Evolutionary conservation across 106 monocot species (phyloP).

Genomic region (Dioscorea alata): DNA sequence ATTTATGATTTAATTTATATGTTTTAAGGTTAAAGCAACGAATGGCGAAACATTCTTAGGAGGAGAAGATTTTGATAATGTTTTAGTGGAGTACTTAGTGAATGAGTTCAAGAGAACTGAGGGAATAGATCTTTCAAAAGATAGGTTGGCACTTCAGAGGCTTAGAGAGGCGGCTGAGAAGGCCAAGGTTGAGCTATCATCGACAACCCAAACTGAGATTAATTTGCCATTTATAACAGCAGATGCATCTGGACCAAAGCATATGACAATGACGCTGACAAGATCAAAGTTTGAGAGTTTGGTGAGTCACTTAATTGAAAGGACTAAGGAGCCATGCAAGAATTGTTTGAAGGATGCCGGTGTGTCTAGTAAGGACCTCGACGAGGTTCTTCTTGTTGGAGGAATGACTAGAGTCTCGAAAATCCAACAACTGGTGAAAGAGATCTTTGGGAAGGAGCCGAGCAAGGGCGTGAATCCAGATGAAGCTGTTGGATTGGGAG

Average conservation of each 20-base stretch:
- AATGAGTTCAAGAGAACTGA: slow-evolving; percentile 72
- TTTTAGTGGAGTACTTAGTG: slow-evolving; percentile 66
- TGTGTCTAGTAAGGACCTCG: slow-evolving; percentile 58
- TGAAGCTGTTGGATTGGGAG: slow-evolving; percentile 85
- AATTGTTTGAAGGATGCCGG: slow-evolving; percentile 81
- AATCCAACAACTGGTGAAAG: slow-evolving; percentile 64
- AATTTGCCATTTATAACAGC: slow-evolving; percentile 86
- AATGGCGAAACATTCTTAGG: slow-evolving; percentile 92
- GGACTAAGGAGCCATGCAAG: slow-evolving; percentile 69
- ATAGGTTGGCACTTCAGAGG: slow-evolving; percentile 68
- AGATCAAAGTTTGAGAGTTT: slow-evolving; percentile 80
- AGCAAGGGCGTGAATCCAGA: slow-evolving; percentile 94
- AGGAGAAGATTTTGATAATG: slow-evolving; percentile 88
- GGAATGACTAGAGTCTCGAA: slow-evolving; percentile 89
- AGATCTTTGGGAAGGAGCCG: slow-evolving; percentile 70
- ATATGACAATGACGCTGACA: slow-evolving; percentile 71
- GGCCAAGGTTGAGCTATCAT: slow-evolving; percentile 84
- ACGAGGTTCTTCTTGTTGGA: slow-evolving; percentile 87
- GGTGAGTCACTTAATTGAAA: slow-evolving; percentile 64
- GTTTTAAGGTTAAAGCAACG: slow-evolving; percentile 77
- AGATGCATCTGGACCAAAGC: slow-evolving; percentile 80
- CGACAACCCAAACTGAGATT: slow-evolving; percentile 79
- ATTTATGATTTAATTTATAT: not conserved
- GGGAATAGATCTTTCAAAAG: slow-evolving; percentile 73
- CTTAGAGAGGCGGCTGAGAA: slow-evolving; percentile 88